A percentile compares a stretch with the other conserved stretches of the same genome.
These are phyloP conservation scores for Torrubiellomyces zombiae DNA, from an alignment of 2,329 filamentous ascomycete species.

Conservation along the genomic window DNA sequence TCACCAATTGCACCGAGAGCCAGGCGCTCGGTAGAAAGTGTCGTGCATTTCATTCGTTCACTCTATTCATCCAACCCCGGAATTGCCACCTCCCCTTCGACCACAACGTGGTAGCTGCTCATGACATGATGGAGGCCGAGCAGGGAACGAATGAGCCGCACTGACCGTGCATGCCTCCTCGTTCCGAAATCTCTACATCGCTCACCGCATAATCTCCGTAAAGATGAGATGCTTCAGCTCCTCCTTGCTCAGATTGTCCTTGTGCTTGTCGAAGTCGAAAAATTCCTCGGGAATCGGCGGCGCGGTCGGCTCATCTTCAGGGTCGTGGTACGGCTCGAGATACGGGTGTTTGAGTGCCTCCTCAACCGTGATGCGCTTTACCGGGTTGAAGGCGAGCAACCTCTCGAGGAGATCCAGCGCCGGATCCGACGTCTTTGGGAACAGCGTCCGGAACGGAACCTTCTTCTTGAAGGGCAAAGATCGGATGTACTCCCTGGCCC, in stretches of 20 bases:
- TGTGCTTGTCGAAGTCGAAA: conserved; percentile 99
- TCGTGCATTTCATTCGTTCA: too few relatives aligned
- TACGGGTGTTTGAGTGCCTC: conserved; percentile 96
- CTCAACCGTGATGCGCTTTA: conserved; percentile 96
- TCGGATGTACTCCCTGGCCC: conserved; percentile 93
- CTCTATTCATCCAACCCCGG: too few relatives aligned
- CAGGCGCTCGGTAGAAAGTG: too few relatives aligned
- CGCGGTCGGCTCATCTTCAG: conserved; percentile 92
- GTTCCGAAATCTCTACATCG: too few relatives aligned
- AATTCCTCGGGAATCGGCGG: conserved; percentile 96
- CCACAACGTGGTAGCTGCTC: too few relatives aligned
- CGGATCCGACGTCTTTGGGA: conserved; percentile 97
- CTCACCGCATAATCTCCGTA: conserved; percentile 72
- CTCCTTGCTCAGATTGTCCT: conserved; percentile 96
- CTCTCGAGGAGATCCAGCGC: conserved; percentile 91
- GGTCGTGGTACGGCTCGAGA: conserved; percentile 96
- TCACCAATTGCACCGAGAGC: too few relatives aligned
- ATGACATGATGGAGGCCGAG: too few relatives aligned
- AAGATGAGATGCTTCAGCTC: conserved; percentile 96
- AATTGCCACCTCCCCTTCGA: too few relatives aligned
- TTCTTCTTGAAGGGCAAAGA: conserved; percentile 99
- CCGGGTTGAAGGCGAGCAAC: conserved; percentile 91
- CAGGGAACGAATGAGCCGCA: too few relatives aligned
- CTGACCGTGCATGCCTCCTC: too few relatives aligned
- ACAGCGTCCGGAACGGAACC: conserved; percentile 91